Conservation (phyloP, 2,329 filamentous ascomycete species). For the Fusarium burgessii region DNA sequence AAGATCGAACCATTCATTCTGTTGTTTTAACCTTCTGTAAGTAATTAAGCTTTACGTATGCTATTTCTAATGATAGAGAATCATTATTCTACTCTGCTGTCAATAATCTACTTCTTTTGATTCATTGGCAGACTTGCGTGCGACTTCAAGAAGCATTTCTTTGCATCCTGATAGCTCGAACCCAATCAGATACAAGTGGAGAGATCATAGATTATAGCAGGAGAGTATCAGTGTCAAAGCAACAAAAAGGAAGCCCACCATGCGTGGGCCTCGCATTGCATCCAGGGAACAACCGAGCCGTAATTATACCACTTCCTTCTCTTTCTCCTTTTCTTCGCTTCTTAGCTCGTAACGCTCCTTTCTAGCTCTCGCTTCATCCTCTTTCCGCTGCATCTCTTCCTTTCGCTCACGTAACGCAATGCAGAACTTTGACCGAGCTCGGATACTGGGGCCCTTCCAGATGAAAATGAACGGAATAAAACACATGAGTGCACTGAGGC, state of each 20-base stretch:
- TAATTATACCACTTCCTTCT: slow-evolving; percentile 24
- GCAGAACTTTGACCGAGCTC: slow-evolving; percentile 71
- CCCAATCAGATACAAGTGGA: neutral
- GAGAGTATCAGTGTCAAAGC: neutral
- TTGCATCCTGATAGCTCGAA: neutral
- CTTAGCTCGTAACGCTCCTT: slow-evolving; percentile 40
- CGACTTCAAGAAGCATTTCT: neutral
- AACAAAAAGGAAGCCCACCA: neutral
- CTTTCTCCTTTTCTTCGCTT: slow-evolving; percentile 38
- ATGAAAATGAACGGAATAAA: slow-evolving; percentile 65
- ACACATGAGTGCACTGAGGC: slow-evolving; percentile 63
- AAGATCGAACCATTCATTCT: slow-evolving; percentile 2
- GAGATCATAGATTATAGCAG: neutral
- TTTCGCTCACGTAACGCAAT: slow-evolving; percentile 67
- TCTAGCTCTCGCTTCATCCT: slow-evolving; percentile 52
- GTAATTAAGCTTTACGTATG: slow-evolving; percentile 8
- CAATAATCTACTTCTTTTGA: neutral
- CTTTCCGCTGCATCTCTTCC: slow-evolving; percentile 57
- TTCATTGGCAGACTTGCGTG: neutral
- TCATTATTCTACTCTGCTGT: neutral
- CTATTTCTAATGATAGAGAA: neutral
- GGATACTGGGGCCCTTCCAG: slow-evolving; percentile 66
- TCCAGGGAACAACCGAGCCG: neutral
- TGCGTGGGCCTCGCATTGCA: neutral
- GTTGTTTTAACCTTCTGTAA: slow-evolving; percentile 3